Evolutionary conservation across 257 asterid genomes (phyloP), one percentile per base, ranked within the genome.

Genomic region (Petunia axillaris): DNA sequence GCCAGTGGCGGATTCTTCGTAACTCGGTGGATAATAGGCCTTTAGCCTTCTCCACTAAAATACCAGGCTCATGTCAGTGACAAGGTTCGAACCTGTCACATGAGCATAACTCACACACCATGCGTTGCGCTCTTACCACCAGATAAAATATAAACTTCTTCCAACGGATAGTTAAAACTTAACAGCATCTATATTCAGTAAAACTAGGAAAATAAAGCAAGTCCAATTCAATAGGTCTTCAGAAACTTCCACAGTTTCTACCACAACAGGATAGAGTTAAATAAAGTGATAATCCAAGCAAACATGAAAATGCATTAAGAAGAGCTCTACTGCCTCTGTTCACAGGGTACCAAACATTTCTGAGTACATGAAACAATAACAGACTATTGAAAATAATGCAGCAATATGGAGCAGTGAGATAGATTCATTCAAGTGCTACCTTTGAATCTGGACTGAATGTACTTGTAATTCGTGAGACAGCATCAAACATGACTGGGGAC

Each of bases 401-500:
- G 78, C 14, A 36, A 73, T 73, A 36, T 73, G 63, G 41, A 73
- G 78, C n/a, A 73, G 4, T 50, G 63, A 50, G 78, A 73, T 50
- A 50, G 63, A 73, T 73, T 58, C 10, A 73, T 73, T 50, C 14
- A 38, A 50, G 25, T 81, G 66, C 50, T 88, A 93, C 99, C 94
- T 91, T 91, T 13, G 90, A 77, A 79, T 95, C 93, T 44, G 96
- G 85, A 91, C 89, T 75, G 82, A 96, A 96, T 78, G 93, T 87
- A 88, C 74, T 79, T 25, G 98, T 94, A 80, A 94, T 89, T 81
- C 98, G 92, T 60, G 99, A 91, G 79, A 96, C 83, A 82, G 98
- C 93, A 86, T 96, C 98, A 81, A 87, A 82, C 89, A 86, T 85
- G 64, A 87, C 98, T 2, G 99, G 98, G 68, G 99, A 96, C 81